Evolutionary conservation across 2,329 filamentous ascomycete genomes (phyloP).

Genomic region (Orbilia oligospora): DNA sequence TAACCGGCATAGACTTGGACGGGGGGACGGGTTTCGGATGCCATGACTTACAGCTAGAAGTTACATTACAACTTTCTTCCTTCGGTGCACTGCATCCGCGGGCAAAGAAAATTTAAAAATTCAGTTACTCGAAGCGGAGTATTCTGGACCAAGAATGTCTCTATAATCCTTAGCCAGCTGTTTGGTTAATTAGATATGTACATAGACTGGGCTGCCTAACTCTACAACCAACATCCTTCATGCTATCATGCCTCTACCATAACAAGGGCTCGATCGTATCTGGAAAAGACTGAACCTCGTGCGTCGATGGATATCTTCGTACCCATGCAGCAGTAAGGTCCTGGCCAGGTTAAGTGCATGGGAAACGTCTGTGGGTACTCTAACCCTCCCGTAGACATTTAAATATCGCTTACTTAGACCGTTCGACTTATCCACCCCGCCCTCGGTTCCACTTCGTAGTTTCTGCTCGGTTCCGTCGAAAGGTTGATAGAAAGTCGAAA

Average conservation of each 20-base stretch:
- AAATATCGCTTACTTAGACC: not conserved
- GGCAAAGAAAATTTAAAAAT: conserved; percentile 15
- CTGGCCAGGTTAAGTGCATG: conserved; percentile 6
- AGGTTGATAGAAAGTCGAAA: not conserved
- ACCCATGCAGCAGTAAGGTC: conserved; percentile 20
- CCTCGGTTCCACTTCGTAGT: not conserved
- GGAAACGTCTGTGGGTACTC: conserved; percentile 3
- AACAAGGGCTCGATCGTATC: not conserved
- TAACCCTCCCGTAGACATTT: not conserved
- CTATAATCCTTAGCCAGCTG: not conserved
- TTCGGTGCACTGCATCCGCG: not conserved
- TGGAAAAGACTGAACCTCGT: conserved; percentile 12
- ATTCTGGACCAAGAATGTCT: too few relatives aligned
- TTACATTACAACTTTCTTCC: conserved; percentile 27
- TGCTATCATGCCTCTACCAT: conserved; percentile 5
- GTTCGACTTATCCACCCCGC: not conserved
- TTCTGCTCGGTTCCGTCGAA: not conserved
- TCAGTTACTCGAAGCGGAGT: conserved; percentile 2
- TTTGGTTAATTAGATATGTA: not conserved
- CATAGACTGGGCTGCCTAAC: not conserved
- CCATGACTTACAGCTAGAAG: conserved; percentile 29
- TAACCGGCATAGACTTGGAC: conserved; percentile 17
- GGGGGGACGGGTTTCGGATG: conserved; percentile 11
- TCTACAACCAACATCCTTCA: not conserved
- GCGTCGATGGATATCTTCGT: conserved; percentile 5